phyloP scores from a whole-genome alignment of 495 filamentous ascomycete genomes.

The Letharia columbiana region DNA sequence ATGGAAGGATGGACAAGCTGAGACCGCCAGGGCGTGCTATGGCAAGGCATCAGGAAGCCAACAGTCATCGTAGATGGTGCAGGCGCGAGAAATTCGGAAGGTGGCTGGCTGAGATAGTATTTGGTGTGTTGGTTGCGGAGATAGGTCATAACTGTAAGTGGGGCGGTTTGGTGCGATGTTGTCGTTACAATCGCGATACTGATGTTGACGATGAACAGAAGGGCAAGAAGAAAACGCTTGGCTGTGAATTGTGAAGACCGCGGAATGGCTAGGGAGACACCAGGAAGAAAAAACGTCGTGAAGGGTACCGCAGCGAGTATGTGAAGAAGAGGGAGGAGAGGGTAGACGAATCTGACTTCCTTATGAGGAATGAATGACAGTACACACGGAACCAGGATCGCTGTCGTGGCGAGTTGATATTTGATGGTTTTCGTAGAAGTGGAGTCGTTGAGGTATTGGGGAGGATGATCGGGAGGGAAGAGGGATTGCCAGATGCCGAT shows the following conservation, averaged over 20 bases:
- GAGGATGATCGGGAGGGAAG: conserved; percentile 22
- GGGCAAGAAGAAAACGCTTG: conserved; percentile 39
- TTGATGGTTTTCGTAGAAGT: conserved; percentile 37
- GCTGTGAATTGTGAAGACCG: conserved; percentile 18
- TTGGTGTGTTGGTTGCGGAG: conserved; percentile 62
- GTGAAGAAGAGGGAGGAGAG: conserved; percentile 78
- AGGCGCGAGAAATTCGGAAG: conserved; percentile 14
- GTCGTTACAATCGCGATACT: conserved; percentile 66
- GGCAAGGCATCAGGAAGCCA: conserved; percentile 94
- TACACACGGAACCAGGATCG: conserved; percentile 48
- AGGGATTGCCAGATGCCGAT: conserved; percentile 53
- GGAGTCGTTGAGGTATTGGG: conserved; percentile 28
- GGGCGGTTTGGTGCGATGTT: conserved; percentile 68
- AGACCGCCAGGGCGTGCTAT: conserved; percentile 93
- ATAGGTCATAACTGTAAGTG: conserved; percentile 60
- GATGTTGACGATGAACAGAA: conserved; percentile 57
- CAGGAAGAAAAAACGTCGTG: conserved; percentile 53
- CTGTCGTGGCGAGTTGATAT: conserved; percentile 53
- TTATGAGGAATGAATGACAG: conserved; percentile 88
- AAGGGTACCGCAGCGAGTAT: conserved; percentile 64
- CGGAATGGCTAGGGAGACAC: conserved; percentile 29
- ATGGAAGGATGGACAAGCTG: conserved; percentile 69
- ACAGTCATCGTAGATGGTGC: conserved; percentile 47
- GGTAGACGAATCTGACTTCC: conserved; percentile 96
- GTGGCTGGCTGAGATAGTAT: conserved; percentile 30